phyloP scores from a whole-genome alignment of 192 early-diverging fungal genomes.

The Backusella tuberculispora region DNA sequence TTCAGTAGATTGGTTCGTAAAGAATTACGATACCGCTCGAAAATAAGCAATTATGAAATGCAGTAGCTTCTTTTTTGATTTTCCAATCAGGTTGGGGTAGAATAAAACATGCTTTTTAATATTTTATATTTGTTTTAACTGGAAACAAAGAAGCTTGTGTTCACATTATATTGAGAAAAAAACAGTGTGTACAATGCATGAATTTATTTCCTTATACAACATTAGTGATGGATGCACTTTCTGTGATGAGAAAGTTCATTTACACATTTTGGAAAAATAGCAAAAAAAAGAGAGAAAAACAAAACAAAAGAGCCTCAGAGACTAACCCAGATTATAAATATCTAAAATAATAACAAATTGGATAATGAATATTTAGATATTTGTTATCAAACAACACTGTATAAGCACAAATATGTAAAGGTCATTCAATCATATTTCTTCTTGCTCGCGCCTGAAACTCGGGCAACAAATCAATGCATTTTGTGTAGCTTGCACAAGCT shows the following conservation, averaged over 20 bases:
- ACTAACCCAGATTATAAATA: background rate
- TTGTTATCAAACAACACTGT: background rate
- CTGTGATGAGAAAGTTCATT: background rate
- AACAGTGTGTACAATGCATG: background rate
- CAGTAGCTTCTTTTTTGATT: background rate
- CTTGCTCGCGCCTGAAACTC: background rate
- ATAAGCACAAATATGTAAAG: background rate
- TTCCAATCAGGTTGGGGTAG: background rate
- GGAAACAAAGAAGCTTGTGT: background rate
- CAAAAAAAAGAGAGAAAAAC: background rate
- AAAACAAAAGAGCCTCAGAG: background rate
- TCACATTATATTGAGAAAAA: background rate
- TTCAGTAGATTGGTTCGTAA: constrained; percentile 72
- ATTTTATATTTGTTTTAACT: background rate
- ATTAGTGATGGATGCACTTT: too few relatives aligned
- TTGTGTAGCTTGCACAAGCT: constrained; percentile 3
- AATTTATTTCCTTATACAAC: background rate
- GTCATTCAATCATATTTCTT: background rate
- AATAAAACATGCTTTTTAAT: background rate
- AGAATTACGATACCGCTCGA: constrained; percentile 65
- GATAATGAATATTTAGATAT: background rate
- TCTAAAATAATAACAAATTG: background rate
- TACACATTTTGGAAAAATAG: background rate
- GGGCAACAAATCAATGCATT: constrained; percentile 1
- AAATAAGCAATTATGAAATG: constrained; percentile 45